phyloP scores from a whole-genome alignment of 2,329 filamentous ascomycete genomes.

The Helotiales sp. region DNA sequence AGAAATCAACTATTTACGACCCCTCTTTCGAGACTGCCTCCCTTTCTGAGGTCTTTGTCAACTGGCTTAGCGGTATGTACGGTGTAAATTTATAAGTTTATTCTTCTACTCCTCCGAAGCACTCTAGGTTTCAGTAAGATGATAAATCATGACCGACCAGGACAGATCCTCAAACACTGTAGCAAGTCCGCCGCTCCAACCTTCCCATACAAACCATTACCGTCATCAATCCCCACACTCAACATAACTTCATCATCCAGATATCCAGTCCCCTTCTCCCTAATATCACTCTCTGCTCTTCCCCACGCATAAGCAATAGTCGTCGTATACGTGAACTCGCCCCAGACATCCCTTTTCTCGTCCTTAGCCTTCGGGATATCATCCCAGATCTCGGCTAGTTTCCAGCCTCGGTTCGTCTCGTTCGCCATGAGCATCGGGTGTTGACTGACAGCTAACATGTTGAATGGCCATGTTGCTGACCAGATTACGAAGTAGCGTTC shows the following conservation, averaged over 20 bases:
- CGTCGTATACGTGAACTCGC: constrained; percentile 48
- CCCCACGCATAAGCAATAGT: constrained; percentile 47
- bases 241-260: constrained; percentile 48
- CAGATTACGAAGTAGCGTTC: constrained; percentile 47
- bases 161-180: constrained; percentile 50
- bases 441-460: constrained; percentile 44
- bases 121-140: neutral
- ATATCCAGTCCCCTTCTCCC: constrained; percentile 44
- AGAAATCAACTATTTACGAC: too few relatives aligned
- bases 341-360: constrained; percentile 35
- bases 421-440: constrained; percentile 45
- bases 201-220: constrained; percentile 43
- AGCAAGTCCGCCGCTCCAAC: constrained; percentile 43
- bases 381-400: constrained; percentile 44
- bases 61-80: too few relatives aligned
- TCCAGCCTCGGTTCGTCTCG: constrained; percentile 46
- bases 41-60: too few relatives aligned
- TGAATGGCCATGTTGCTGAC: constrained; percentile 45
- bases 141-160: constrained; percentile 51
- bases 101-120: neutral
- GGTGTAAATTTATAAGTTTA: neutral
- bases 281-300: constrained; percentile 41
- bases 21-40: too few relatives aligned
- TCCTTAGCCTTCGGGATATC: constrained; percentile 32
- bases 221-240: constrained; percentile 47